Conservation (phyloP, 139 green algal species). For the Deuterostichococcus epilithicus region DNA sequence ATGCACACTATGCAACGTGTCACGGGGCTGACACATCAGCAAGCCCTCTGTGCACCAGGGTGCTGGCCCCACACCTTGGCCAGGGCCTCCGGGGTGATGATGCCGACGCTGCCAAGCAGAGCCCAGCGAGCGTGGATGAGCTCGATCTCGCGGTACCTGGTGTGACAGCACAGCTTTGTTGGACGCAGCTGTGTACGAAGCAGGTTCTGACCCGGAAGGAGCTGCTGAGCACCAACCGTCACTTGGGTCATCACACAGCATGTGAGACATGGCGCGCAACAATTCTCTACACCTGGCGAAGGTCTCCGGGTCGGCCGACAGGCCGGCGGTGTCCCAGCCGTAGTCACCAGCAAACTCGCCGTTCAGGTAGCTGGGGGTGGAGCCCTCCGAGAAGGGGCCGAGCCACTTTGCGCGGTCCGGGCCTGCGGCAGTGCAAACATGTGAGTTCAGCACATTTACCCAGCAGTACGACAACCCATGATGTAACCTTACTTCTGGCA, state of each 20-base stretch:
- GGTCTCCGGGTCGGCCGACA: constrained; percentile 90
- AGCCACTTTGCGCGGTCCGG: constrained; percentile 70
- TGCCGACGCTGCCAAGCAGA: constrained; percentile 89
- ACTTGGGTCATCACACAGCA: background rate
- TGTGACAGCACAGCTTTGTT: background rate
- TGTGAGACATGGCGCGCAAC: background rate
- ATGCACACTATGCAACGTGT: too few relatives aligned
- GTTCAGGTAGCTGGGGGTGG: constrained; percentile 75
- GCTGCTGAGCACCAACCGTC: background rate
- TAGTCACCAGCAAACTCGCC: constrained; percentile 93
- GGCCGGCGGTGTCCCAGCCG: constrained; percentile 90
- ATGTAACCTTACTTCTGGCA: background rate
- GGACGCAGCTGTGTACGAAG: too few relatives aligned
- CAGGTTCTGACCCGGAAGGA: background rate
- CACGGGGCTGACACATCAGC: too few relatives aligned
- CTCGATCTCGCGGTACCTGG: constrained; percentile 89
- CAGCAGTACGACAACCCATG: background rate
- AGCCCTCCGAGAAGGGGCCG: constrained; percentile 65
- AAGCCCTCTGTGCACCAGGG: too few relatives aligned
- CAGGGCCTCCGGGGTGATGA: constrained; percentile 22
- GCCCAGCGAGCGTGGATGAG: constrained; percentile 97
- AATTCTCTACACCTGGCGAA: constrained; percentile 37
- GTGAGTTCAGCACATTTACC: background rate
- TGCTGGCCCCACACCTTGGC: too few relatives aligned
- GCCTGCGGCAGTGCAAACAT: background rate